These are phyloP conservation scores for Begonia masoniana DNA, from an alignment of 306 rosid genomes.

Conservation along the genomic window DNA sequence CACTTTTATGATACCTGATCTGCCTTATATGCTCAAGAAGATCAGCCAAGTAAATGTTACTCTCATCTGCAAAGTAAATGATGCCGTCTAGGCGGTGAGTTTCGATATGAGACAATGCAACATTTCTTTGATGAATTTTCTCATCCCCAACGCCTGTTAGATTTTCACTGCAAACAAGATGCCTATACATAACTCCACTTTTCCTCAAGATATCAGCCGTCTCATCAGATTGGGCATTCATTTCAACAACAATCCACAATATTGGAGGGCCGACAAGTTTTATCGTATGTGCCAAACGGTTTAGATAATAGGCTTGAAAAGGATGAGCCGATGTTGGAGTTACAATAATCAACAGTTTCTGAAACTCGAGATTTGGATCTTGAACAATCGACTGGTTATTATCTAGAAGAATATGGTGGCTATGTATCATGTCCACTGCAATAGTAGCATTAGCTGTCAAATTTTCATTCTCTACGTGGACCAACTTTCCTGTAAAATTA, in stretches of 20 bases:
- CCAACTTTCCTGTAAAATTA: conserved; percentile 15
- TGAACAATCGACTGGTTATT: conserved; percentile 11
- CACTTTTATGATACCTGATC: conserved; percentile 39
- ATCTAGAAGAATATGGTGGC: conserved; percentile 16
- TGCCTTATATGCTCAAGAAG: conserved; percentile 75
- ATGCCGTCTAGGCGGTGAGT: conserved; percentile 83
- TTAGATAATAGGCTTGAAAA: conserved; percentile 64
- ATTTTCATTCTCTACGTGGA: conserved; percentile 11
- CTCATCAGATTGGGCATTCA: conserved; percentile 70
- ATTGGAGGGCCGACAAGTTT: conserved; percentile 51
- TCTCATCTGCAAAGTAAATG: conserved; percentile 71
- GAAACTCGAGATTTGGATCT: conserved; percentile 29
- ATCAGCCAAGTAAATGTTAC: conserved; percentile 41
- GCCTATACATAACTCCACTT: conserved; percentile 72
- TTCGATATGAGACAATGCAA: conserved; percentile 70
- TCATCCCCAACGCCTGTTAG: conserved; percentile 34
- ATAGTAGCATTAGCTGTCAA: conserved; percentile 20
- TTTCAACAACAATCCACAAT: conserved; percentile 85
- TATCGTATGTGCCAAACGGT: conserved; percentile 51
- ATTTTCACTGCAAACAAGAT: conserved; percentile 58
- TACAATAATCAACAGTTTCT: conserved; percentile 67
- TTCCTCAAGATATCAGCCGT: conserved; percentile 57
- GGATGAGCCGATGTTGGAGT: conserved; percentile 46
- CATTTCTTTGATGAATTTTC: conserved; percentile 56
- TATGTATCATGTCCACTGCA: conserved; percentile 12